Evolutionary conservation across 495 filamentous ascomycete genomes (phyloP), one percentile per base, ranked within the genome.

Genomic region (Tricharina praecox): DNA sequence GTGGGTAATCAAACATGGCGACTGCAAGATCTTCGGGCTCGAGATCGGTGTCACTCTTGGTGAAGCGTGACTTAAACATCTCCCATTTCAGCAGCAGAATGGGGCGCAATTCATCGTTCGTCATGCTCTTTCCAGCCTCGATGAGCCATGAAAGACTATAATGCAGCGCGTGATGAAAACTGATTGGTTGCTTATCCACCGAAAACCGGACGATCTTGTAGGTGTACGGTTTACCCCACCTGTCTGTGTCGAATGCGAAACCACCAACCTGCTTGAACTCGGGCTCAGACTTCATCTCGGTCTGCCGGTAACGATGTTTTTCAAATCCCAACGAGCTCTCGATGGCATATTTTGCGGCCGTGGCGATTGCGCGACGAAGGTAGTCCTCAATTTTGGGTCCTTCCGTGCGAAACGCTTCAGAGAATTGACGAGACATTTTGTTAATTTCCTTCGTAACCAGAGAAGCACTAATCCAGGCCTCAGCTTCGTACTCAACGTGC

Each of bases 111-210:
- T 81, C 64, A 2, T 77, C 69, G 9, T 68, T 65, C 34, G 72
- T 68, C 72, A 95, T 79, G 40, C 71, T 68, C 56, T 86, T 88
- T 26, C 77, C 92, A 49, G 81, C 79, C 54, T 95, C 90, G 48
- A 99, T 75, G 26, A 99, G 67, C 90, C 90, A 99, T 1, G 92
- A 96, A n/a, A 95, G 66, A 0, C 82, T 92, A 61, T 96, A 96
- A 61, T 99, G 90, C 26, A 99, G 69, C 5, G 85, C 84, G 62
- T 99, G 90, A 57, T 99, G 92, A 69, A 99, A 96, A 63, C 92
- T 96, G 62, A 96, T 90, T 0, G 82, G 78, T 53, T 90, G 78
- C 50, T 76, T 76, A 49, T 90, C 86, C 4, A 96, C 85, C 4
- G 79, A 72, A 61, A 90, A 95, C n/a, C 81, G 79, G 21, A 95